Percentiles rank a stretch among this genome's conserved stretches.
Conservation (phyloP, 2,329 filamentous ascomycete genomes). For the Colletotrichum sidae region DNA sequence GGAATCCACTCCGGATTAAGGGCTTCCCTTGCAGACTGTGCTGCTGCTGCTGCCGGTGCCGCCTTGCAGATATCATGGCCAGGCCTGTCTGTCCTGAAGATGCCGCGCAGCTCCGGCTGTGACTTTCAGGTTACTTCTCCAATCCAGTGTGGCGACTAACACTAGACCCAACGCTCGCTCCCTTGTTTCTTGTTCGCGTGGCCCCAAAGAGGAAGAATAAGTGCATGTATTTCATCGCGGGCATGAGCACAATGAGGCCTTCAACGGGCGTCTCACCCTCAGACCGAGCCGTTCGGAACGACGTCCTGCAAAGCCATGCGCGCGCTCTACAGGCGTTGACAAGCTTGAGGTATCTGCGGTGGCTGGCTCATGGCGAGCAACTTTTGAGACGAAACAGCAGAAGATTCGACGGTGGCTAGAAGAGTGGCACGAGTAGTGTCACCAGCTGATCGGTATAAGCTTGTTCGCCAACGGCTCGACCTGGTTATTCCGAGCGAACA, state of each 20-base stretch:
- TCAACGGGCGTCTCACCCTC: constrained; percentile 32
- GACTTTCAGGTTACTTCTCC: constrained; percentile 6
- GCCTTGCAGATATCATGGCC: not conserved
- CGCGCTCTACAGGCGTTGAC: not conserved
- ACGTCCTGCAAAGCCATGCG: not conserved
- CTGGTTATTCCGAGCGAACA: too few relatives aligned
- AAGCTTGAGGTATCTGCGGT: constrained; percentile 20
- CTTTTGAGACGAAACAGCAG: too few relatives aligned
- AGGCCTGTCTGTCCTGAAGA: not conserved
- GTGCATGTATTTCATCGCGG: constrained; percentile 3
- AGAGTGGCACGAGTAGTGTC: too few relatives aligned
- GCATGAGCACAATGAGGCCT: constrained; percentile 18
- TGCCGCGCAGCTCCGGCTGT: not conserved
- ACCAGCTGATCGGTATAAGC: too few relatives aligned
- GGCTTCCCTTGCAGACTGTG: not conserved
- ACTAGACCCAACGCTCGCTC: constrained; percentile 16
- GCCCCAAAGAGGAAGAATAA: constrained; percentile 3
- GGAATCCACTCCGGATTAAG: constrained; percentile 21
- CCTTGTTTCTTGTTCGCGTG: constrained; percentile 16
- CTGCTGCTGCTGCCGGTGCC: constrained; percentile 6
- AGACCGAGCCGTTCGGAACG: constrained; percentile 20
- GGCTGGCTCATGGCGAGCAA: constrained; percentile 4
- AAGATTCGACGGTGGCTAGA: constrained; percentile 8
- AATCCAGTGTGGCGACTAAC: constrained; percentile 1
- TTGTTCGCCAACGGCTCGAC: too few relatives aligned